Conservation (phyloP, 495 filamentous ascomycete genomes). For the Clohesyomyces aquaticus region DNA sequence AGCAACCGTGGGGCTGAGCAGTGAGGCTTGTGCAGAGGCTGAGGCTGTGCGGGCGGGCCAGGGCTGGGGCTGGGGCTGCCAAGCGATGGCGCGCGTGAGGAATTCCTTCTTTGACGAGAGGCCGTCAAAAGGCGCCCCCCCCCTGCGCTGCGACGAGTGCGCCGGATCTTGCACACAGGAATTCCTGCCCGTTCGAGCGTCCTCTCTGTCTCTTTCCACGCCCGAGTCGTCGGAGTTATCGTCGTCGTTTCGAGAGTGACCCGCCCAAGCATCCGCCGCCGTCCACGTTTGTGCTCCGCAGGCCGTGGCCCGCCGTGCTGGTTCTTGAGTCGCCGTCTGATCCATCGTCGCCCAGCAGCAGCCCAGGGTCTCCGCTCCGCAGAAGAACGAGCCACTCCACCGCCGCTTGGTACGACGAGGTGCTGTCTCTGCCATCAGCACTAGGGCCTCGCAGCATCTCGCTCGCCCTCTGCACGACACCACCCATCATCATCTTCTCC, state of each 20-base stretch:
- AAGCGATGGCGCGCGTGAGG: slow-evolving; percentile 11
- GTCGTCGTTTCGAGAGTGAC: too few relatives aligned
- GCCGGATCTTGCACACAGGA: too few relatives aligned
- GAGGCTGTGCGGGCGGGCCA: not conserved
- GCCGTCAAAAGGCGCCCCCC: not conserved
- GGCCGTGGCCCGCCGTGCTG: not conserved
- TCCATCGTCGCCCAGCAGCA: not conserved
- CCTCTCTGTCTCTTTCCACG: not conserved
- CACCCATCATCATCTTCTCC: too few relatives aligned
- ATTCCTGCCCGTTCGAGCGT: too few relatives aligned
- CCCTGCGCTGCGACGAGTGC: not conserved
- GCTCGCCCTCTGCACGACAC: too few relatives aligned
- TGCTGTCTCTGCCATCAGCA: too few relatives aligned
- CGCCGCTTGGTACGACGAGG: too few relatives aligned
- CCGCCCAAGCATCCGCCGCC: too few relatives aligned
- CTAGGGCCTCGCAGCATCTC: too few relatives aligned
- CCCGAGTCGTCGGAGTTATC: too few relatives aligned
- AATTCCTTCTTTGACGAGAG: slow-evolving; percentile 3
- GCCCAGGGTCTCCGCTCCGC: too few relatives aligned
- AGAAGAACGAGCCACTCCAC: too few relatives aligned
- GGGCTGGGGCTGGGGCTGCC: not conserved
- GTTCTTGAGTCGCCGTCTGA: not conserved
- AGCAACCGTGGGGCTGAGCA: not conserved
- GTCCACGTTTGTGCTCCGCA: not conserved
- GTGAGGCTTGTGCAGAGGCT: not conserved